Evolutionary conservation across 805 yeast genomes (phyloP), one percentile per base, ranked within the genome.

Genomic region (Starmerella asiatica): DNA sequence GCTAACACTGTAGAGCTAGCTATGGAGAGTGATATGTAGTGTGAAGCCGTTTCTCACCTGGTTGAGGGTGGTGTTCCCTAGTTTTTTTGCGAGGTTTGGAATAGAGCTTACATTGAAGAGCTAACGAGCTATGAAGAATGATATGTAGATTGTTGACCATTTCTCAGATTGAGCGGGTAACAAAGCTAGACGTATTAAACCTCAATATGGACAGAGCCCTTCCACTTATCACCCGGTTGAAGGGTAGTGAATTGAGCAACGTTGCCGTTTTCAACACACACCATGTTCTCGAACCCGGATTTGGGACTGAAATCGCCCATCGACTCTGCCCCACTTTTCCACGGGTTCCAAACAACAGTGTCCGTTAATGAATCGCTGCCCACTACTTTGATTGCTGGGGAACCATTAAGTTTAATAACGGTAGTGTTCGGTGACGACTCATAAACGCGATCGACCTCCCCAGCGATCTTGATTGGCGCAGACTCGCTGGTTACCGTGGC

Each of bases 311-410:
- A 91, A 62, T 91, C 98, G 31, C 67, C 76, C 88, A 91, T 82
- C 2, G 79, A 76, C 19, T 63, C 66, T n/a, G 91, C 73, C 58
- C 80, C 82, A 41, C 79, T 70, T 49, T 72, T 66, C 98, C 97
- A 91, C 28, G 98, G 98, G 60, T 91, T 91, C 98, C 98, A 91
- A 40, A 91, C 96, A 36, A 91, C 97, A 27, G 70, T 63, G 48
- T 75, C 80, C 26, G 66, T 69, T 31, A 82, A 64, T 23, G 37
- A 14, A 14, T 62, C 62, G 55, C 93, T 69, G 39, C 71, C 37
- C 26, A 43, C 65, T 27, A 88, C 59, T 31, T 80, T 75, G 56
- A 78, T 79, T 36, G 75, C 58, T 6, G 83, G 86, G 47, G 73
- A 69, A 34, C 88, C 91, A 40, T 70, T 68, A 43, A 73, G 76